phyloP scores from a whole-genome alignment of 78 protist species.

The Dictyostelium intermedium region DNA sequence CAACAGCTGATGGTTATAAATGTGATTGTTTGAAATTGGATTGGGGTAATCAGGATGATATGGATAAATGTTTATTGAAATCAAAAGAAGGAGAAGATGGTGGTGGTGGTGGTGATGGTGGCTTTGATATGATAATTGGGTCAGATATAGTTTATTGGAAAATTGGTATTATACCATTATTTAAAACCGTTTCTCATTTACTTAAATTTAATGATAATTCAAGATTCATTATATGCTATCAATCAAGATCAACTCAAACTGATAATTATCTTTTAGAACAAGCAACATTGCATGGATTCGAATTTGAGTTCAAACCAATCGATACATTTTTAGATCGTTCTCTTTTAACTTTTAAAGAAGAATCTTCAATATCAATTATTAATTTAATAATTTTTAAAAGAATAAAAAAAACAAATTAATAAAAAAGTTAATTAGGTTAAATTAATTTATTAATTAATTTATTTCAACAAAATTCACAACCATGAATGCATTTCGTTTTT shows the following conservation, averaged over 20 bases:
- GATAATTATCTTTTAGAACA: constrained; percentile 33
- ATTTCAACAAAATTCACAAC: too few relatives aligned
- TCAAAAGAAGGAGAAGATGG: neutral
- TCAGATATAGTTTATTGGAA: constrained; percentile 64
- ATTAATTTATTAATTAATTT: too few relatives aligned
- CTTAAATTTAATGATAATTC: neutral
- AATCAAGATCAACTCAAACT: constrained; percentile 63
- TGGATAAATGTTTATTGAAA: neutral
- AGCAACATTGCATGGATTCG: neutral
- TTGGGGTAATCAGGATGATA: constrained; percentile 36
- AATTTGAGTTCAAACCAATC: neutral
- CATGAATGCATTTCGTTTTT: too few relatives aligned
- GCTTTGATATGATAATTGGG: constrained; percentile 51
- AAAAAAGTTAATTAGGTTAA: too few relatives aligned
- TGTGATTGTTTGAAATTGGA: constrained; percentile 33
- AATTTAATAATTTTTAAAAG: constrained; percentile 24
- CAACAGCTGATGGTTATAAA: constrained; percentile 19
- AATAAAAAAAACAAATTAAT: constrained; percentile 10
- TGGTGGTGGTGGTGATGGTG: neutral
- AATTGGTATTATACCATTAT: constrained; percentile 39
- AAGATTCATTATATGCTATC: constrained; percentile 33
- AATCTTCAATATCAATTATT: neutral
- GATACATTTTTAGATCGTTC: constrained; percentile 9
- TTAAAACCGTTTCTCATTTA: constrained; percentile 11
- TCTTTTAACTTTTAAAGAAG: neutral